These are phyloP conservation scores for Saccharomycopsis phalli DNA, from an alignment of 1,139 yeast species.

Conservation along the genomic window DNA sequence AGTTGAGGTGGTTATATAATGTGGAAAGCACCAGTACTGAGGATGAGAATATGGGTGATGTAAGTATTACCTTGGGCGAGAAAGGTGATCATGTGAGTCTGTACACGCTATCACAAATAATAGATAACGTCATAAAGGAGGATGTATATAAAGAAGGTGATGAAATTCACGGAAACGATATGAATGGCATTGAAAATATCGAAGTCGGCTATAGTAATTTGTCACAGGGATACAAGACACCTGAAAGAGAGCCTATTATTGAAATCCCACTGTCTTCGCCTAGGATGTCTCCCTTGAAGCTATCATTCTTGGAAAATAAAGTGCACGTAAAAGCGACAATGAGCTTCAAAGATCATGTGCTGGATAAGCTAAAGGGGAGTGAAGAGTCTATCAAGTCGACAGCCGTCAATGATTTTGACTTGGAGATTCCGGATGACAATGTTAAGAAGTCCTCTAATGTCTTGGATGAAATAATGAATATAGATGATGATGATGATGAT, in stretches of 20 bases:
- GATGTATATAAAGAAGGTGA: background rate
- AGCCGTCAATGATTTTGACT: background rate
- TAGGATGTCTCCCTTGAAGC: constrained; percentile 14
- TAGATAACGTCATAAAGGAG: constrained; percentile 3
- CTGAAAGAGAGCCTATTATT: background rate
- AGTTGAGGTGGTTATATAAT: constrained; percentile 18
- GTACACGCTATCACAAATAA: constrained; percentile 16
- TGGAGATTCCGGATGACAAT: background rate
- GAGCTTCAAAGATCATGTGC: too few relatives aligned
- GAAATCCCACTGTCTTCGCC: constrained; percentile 11
- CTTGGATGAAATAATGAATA: background rate
- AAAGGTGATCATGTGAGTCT: background rate
- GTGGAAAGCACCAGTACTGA: background rate
- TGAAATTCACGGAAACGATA: background rate
- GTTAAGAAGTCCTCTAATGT: background rate
- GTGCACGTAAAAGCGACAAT: background rate
- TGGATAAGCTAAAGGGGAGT: too few relatives aligned
- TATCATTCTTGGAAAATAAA: constrained; percentile 8
- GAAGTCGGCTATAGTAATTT: too few relatives aligned
- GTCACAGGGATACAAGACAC: too few relatives aligned
- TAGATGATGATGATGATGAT: background rate
- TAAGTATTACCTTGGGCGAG: too few relatives aligned
- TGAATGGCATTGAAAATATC: background rate
- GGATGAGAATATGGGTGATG: too few relatives aligned
- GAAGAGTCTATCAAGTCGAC: background rate